Evolutionary conservation across 1,284 basidiomycete genomes (phyloP).

Genomic region (Cryptococcus deneoformans): DNA sequence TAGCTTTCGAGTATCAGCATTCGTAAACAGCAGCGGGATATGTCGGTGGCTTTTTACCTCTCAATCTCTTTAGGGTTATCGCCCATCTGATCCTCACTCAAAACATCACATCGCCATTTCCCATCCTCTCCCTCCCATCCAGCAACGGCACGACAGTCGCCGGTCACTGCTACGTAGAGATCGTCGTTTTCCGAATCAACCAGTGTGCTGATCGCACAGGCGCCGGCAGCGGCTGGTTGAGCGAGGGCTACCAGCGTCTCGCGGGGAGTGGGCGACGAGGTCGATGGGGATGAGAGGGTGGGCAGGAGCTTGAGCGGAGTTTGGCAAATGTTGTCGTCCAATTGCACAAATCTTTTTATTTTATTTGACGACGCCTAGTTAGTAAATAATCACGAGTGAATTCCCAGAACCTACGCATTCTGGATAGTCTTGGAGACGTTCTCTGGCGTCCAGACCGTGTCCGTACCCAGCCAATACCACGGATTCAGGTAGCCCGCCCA

Average conservation of each 20-base stretch:
- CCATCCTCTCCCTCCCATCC: constrained; percentile 68
- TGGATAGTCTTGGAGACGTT: constrained; percentile 29
- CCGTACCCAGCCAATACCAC: constrained; percentile 8
- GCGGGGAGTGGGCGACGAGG: constrained; percentile 13
- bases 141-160: constrained; percentile 93
- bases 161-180: constrained; percentile 86
- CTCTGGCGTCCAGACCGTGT: constrained; percentile 28
- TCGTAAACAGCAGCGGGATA: background rate
- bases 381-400: background rate
- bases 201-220: constrained; percentile 80
- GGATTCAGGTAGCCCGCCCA: constrained; percentile 23
- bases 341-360: constrained; percentile 40
- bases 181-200: constrained; percentile 78
- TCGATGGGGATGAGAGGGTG: constrained; percentile 25
- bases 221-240: constrained; percentile 75
- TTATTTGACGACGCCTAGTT: too few species aligned
- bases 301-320: constrained; percentile 53
- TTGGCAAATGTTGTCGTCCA: constrained; percentile 55
- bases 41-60: constrained; percentile 10
- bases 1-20: constrained; percentile 40
- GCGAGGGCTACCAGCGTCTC: constrained; percentile 58
- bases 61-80: constrained; percentile 74
- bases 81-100: constrained; percentile 94
- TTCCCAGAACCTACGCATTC: constrained; percentile 26
- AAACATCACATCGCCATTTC: constrained; percentile 64